phyloP scores from a whole-genome alignment of 164 flowering plant genomes.

The Sextonia rubra region DNA sequence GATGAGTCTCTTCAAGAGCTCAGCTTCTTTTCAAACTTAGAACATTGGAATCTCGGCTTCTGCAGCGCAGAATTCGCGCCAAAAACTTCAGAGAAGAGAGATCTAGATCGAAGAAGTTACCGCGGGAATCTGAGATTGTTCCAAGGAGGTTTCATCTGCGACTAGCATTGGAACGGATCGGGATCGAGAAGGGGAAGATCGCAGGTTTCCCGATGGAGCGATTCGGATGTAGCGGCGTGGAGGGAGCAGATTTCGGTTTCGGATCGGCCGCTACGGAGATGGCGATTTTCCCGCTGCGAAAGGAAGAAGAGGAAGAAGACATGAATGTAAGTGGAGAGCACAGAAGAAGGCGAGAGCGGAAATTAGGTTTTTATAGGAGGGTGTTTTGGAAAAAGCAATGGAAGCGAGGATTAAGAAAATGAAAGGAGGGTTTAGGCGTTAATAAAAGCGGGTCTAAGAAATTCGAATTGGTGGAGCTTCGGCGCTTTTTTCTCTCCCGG shows the following conservation, averaged over 20 bases:
- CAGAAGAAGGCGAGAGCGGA: no score
- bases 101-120: slow-evolving; percentile 19
- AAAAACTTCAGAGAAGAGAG: neutral
- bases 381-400: neutral
- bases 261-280: neutral
- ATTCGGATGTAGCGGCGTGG: neutral
- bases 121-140: slow-evolving; percentile 12
- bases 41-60: neutral
- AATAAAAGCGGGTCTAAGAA: neutral
- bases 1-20: neutral
- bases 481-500: slow-evolving; percentile 38
- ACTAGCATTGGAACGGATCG: slow-evolving; percentile 6
- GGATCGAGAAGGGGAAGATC: neutral
- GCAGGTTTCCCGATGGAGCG: neutral
- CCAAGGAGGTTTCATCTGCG: slow-evolving; percentile 35
- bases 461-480: slow-evolving; percentile 14
- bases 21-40: neutral
- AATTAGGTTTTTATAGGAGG: neutral
- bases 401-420: no score
- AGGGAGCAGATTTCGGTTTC: slow-evolving; percentile 3
- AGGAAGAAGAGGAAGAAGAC: no score
- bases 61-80: neutral
- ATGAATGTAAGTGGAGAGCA: no score
- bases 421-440: neutral
- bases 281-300: neutral